Conservation (phyloP, 78 protist species). For the Bigelowiella natans region DNA sequence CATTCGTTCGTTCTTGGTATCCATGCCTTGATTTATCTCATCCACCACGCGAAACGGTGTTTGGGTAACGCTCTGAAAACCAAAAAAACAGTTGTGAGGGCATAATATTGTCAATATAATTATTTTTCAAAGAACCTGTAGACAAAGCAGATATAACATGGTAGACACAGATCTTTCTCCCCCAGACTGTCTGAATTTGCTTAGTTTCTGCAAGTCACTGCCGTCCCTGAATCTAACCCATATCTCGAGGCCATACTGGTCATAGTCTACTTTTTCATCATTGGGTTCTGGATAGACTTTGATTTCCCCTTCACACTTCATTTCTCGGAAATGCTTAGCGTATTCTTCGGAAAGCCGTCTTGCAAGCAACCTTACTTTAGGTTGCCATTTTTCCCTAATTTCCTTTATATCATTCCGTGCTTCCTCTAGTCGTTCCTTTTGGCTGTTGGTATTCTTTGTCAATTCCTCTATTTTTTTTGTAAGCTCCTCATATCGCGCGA, state of each 20-base stretch:
- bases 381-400: not conserved
- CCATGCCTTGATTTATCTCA: constrained; percentile 88
- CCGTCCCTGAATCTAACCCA: not conserved
- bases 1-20: constrained; percentile 67
- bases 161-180: constrained; percentile 77
- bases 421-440: no score
- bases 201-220: not conserved
- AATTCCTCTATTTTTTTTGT: not conserved
- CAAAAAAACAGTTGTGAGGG: no score
- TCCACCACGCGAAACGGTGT: constrained; percentile 83
- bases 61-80: constrained; percentile 26
- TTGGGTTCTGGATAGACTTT: no score
- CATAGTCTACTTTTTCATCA: not conserved
- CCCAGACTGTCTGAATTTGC: constrained; percentile 6
- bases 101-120: no score
- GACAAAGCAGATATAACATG: constrained; percentile 65
- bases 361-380: not conserved
- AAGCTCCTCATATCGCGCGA: not conserved
- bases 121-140: no score
- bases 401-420: no score
- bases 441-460: no score
- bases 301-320: not conserved
- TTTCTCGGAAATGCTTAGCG: not conserved
- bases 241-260: not conserved
- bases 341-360: not conserved